phyloP scores from a whole-genome alignment of 129 eudicot genomes.

The Flaveria sonorensis region DNA sequence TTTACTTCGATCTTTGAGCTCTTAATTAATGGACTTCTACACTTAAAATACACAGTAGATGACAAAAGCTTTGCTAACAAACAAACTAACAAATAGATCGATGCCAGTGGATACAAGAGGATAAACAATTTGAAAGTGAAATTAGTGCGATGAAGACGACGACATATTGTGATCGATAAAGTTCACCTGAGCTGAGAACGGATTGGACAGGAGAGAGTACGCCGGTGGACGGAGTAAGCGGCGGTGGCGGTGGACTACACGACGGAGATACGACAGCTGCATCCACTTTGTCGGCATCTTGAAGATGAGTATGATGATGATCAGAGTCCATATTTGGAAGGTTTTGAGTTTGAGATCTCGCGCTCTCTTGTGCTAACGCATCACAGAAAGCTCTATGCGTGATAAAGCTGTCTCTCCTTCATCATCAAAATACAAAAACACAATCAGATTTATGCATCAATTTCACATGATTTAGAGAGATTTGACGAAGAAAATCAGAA shows the following conservation, averaged over 20 bases:
- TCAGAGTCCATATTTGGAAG: constrained; percentile 17
- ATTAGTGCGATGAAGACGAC: background rate
- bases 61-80: constrained; percentile 26
- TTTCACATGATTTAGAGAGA: background rate
- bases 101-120: constrained; percentile 34
- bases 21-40: constrained; percentile 27
- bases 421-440: constrained; percentile 5
- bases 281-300: constrained; percentile 37
- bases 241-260: constrained; percentile 64
- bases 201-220: constrained; percentile 77
- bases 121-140: constrained; percentile 26
- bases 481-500: background rate
- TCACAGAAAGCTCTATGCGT: constrained; percentile 96
- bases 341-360: constrained; percentile 45
- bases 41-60: constrained; percentile 21
- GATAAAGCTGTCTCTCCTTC: constrained; percentile 83
- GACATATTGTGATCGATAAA: background rate
- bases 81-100: constrained; percentile 28
- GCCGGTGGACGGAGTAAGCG: constrained; percentile 68
- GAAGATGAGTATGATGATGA: constrained; percentile 7
- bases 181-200: constrained; percentile 69
- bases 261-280: constrained; percentile 33
- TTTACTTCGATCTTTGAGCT: constrained; percentile 46
- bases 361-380: constrained; percentile 84
- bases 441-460: constrained; percentile 3